Percentiles rank a stretch among this genome's conserved stretches.
Conservation (phyloP, 495 filamentous ascomycete species). For the Talaromyces adpressus region DNA sequence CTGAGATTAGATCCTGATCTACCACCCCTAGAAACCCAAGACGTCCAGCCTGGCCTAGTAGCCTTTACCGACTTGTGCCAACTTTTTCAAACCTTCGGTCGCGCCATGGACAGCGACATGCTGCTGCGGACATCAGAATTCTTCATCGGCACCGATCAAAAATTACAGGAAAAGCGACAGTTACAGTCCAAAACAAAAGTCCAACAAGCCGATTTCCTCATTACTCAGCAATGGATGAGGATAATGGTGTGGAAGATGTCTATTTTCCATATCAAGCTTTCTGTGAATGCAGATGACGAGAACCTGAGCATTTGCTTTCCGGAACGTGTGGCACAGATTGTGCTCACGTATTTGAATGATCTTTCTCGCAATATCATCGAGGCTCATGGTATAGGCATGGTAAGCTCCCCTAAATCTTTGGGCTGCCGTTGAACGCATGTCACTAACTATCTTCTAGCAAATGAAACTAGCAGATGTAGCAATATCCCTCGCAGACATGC, state of each 20-base stretch:
- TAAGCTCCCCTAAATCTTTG: constrained; percentile 9
- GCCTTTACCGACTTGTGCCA: constrained; percentile 8
- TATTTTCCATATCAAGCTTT: constrained; percentile 7
- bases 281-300: constrained; percentile 9
- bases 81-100: constrained; percentile 5
- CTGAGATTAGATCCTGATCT: constrained; percentile 4
- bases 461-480: constrained; percentile 42
- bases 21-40: constrained; percentile 5
- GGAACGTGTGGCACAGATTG: constrained; percentile 32
- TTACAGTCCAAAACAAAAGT: constrained; percentile 11
- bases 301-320: constrained; percentile 19
- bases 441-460: constrained; percentile 13
- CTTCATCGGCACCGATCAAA: neutral
- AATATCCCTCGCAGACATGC: constrained; percentile 34
- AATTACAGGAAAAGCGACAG: constrained; percentile 2
- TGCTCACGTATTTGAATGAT: constrained; percentile 16
- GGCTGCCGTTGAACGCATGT: neutral
- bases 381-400: constrained; percentile 29
- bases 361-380: constrained; percentile 22
- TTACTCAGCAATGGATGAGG: constrained; percentile 43
- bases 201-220: constrained; percentile 39
- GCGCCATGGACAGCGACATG: constrained; percentile 8
- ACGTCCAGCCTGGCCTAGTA: constrained; percentile 5
- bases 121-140: neutral
- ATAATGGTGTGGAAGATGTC: constrained; percentile 37